Conservation (phyloP, 2,329 filamentous ascomycete species). For the Pleomassaria siparia region DNA sequence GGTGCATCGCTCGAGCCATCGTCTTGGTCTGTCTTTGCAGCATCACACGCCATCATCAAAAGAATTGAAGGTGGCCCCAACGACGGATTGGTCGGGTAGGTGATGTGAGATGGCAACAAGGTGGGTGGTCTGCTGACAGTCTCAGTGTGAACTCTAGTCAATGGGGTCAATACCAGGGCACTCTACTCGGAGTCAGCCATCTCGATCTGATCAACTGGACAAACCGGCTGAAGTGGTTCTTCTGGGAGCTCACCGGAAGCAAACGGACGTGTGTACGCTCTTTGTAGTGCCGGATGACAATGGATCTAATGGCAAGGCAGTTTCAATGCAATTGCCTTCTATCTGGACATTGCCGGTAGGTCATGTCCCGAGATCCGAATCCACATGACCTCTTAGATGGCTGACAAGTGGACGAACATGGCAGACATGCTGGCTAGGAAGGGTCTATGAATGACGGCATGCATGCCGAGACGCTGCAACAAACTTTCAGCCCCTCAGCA, state of each 20-base stretch:
- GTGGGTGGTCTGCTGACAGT: neutral
- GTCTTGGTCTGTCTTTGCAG: conserved; percentile 59
- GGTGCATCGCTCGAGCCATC: conserved; percentile 60
- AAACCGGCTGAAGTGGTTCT: conserved; percentile 61
- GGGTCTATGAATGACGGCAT: conserved; percentile 25
- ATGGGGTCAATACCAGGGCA: conserved; percentile 66
- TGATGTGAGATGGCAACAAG: neutral
- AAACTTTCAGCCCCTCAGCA: conserved; percentile 8
- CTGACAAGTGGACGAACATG: neutral
- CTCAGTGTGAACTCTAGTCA: conserved; percentile 57
- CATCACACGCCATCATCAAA: conserved; percentile 58
- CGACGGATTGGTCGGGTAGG: conserved; percentile 62
- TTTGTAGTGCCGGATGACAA: neutral
- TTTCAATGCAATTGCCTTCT: conserved; percentile 66
- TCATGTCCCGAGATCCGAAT: neutral
- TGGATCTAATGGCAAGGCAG: conserved; percentile 37
- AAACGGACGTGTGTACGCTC: conserved; percentile 53
- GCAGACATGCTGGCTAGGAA: conserved; percentile 44
- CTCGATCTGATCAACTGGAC: conserved; percentile 69
- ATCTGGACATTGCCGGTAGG: conserved; percentile 66
- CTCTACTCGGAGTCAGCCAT: conserved; percentile 64
- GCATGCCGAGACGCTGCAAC: neutral
- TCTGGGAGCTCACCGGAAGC: conserved; percentile 58
- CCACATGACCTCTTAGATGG: neutral
- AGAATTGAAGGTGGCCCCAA: conserved; percentile 59